Evolutionary conservation across 495 filamentous ascomycete genomes (phyloP), one percentile per base, ranked within the genome.

Genomic region (Penicillium roqueforti): DNA sequence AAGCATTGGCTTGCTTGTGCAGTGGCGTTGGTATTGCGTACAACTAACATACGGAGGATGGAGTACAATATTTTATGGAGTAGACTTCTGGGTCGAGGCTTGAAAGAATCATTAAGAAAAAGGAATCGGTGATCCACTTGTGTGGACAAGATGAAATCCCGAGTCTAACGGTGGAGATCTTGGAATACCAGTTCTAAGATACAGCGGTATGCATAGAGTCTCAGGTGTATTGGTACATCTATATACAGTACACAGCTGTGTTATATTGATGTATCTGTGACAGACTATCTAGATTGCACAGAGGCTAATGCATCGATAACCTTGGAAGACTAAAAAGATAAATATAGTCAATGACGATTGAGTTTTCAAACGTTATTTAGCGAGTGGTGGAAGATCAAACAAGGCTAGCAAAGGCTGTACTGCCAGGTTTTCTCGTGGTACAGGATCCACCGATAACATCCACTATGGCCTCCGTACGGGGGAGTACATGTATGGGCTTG

Each of bases 91-190:
- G 47, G 57, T 52, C 53, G 56, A 62, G 62, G 54, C 62, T 60
- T 50, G 25, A 55, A 55, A 37, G 22, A 38, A 26, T 29, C 28
- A 26, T 29, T 29, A 53, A 54, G 40, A 58, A 49, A 59, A 57
- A 58, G 58, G 48, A 55, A 58, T 57, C 26, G 47, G 11, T 39
- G 60, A 52, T 63, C 63, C 63, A 66, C 63, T 55, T 58, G 45
- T 32, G 51, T 63, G 63, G 57, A 58, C 48, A 51, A 39, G 45
- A 52, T 22, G 41, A 60, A 55, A 49, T 55, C 28, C 57, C 52
- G 48, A 54, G 49, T 56, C 51, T 36, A 58, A 56, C 38, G 53
- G 63, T 63, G 62, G 63, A 50, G 59, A 62, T n/a, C n/a, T n/a
- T n/a, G n/a, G n/a, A n/a, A n/a, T n/a, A n/a, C n/a, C n/a, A n/a